phyloP scores from a whole-genome alignment of 768 basidiomycete genomes.

The Boletus coccyginus region DNA sequence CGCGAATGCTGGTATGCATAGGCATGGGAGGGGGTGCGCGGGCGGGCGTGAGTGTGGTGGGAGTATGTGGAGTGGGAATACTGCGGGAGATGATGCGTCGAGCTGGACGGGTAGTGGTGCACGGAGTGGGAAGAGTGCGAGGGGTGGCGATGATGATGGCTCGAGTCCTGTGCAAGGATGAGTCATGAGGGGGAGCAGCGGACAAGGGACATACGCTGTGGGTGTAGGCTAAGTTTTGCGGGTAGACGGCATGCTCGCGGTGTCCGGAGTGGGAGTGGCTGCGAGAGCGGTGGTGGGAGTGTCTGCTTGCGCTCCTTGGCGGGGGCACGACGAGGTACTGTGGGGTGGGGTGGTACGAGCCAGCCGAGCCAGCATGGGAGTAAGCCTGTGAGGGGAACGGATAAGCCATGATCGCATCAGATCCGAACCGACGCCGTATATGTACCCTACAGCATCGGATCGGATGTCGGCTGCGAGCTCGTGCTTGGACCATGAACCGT shows the following conservation, averaged over 20 bases:
- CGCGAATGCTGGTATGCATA: conserved; percentile 11
- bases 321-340: conserved; percentile 8
- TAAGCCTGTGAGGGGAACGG: conserved; percentile 18
- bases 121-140: conserved; percentile 12
- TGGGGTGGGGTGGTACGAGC: too few relatives aligned
- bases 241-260: background rate
- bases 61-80: conserved; percentile 6
- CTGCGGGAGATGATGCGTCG: conserved; percentile 15
- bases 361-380: background rate
- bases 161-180: conserved; percentile 14
- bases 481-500: background rate
- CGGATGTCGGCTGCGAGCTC: conserved; percentile 9
- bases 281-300: conserved; percentile 10
- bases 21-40: conserved; percentile 15
- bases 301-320: conserved; percentile 19
- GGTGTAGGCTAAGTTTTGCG: conserved; percentile 6
- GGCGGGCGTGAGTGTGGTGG: conserved; percentile 1
- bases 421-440: background rate
- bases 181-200: background rate
- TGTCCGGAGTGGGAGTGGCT: conserved; percentile 5
- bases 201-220: conserved; percentile 13
- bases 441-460: conserved; percentile 7
- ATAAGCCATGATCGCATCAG: conserved; percentile 15
- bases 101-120: conserved; percentile 18
- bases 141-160: conserved; percentile 16